Conservation (phyloP, 75 land plant species). For the Pinus albicaulis region DNA sequence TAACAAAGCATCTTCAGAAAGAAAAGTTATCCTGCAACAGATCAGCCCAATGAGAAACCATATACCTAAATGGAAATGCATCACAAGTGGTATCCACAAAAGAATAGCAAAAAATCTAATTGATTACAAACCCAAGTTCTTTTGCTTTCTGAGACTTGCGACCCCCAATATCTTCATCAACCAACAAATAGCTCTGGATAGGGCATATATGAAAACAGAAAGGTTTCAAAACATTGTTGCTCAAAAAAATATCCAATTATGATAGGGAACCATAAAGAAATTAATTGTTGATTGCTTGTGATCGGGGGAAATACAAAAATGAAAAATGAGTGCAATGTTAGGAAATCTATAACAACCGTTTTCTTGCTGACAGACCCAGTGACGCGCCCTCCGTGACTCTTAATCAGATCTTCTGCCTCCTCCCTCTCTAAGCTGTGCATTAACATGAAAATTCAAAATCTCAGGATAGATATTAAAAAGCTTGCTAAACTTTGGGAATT, state of each 20-base stretch:
- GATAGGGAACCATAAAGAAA: background rate
- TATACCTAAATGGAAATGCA: background rate
- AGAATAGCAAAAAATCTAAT: background rate
- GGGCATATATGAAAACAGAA: background rate
- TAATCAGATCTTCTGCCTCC: constrained; percentile 96
- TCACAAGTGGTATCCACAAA: background rate
- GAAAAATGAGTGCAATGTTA: background rate
- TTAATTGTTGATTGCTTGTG: background rate
- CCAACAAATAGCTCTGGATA: constrained; percentile 77
- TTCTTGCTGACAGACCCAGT: constrained; percentile 98
- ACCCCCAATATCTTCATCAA: constrained; percentile 98
- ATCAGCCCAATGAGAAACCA: constrained; percentile 3
- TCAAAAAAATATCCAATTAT: background rate
- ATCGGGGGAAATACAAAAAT: background rate
- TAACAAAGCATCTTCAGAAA: constrained; percentile 95
- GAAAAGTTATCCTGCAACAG: constrained; percentile 53
- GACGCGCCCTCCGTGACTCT: constrained; percentile 93
- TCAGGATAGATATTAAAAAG: background rate
- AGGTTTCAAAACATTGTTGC: constrained; percentile 3
- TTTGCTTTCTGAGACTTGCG: constrained; percentile 86
- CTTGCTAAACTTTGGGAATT: background rate
- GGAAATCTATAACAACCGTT: constrained; percentile 52
- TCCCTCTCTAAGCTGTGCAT: constrained; percentile 89
- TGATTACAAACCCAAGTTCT: constrained; percentile 72
- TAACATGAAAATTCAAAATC: background rate